A percentile compares a stretch with the other conserved stretches of the same genome.
Conservation (phyloP, 768 basidiomycete genomes). For the Postia placenta region DNA sequence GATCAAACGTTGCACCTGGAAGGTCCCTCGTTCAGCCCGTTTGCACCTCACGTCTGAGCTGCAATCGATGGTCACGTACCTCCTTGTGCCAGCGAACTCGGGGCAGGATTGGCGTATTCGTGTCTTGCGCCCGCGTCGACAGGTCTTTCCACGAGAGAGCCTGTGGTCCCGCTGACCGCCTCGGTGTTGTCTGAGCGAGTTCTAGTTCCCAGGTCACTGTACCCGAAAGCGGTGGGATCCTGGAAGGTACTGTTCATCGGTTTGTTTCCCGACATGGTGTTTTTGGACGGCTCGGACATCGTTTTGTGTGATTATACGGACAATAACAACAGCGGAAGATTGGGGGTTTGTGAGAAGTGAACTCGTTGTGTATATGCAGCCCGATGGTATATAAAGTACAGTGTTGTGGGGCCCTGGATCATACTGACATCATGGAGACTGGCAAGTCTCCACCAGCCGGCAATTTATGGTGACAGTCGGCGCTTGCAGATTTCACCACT, state of each 20-base stretch:
- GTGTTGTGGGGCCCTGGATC: not conserved
- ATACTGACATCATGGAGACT: not conserved
- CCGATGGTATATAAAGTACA: not conserved
- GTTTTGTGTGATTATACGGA: too few relatives aligned
- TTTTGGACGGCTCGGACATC: not conserved
- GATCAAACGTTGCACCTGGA: constrained; percentile 3
- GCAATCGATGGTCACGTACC: too few relatives aligned
- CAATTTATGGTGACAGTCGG: too few relatives aligned
- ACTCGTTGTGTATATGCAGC: not conserved
- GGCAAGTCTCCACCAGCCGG: not conserved
- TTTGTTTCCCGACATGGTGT: not conserved
- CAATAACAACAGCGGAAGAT: too few relatives aligned
- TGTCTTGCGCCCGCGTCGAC: not conserved
- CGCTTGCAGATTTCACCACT: too few relatives aligned
- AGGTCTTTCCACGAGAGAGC: not conserved
- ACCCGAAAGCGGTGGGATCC: not conserved
- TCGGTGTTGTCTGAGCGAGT: constrained; percentile 2
- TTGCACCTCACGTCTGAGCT: too few relatives aligned
- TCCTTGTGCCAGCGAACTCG: not conserved
- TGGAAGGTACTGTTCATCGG: constrained; percentile 1
- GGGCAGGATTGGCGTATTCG: not conserved
- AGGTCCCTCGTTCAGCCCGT: too few relatives aligned
- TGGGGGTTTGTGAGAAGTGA: not conserved
- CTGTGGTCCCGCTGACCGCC: not conserved
- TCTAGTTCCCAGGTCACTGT: not conserved